Base-by-base conservation (phyloP, 1,139 yeast genomes). In the Yarrowia galli region DNA sequence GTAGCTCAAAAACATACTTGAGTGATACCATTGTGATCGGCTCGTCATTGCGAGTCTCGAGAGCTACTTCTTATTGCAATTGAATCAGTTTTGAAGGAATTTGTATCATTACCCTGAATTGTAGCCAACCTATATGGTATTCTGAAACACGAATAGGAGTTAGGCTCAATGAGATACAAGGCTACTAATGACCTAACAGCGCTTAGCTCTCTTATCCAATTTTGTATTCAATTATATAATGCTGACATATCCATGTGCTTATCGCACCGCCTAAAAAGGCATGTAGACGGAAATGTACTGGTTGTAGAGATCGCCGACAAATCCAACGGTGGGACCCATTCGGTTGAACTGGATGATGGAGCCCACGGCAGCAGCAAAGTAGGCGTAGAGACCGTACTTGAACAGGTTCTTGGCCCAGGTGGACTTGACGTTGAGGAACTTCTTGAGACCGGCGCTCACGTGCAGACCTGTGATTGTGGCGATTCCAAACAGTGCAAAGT, bases 261-360 rank as follows among this genome's bases (percentile, higher is more conserved):
- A n/a, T n/a, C n/a, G n/a, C n/a, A 15, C 8, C 40, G n/a, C 32
- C 25, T 53, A 65, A 9, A 65, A 45, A 32, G 53, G 63, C 68
- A 65, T 65, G 32, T 65, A 65, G 0, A 46, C 46, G 46, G 54
- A 36, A 36, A 54, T 46, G 54, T 65, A 65, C 48, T 48, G 54
- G 56, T 65, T 48, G 63, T 65, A 65, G 28, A 56, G 28, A 15
- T 65, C 63, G 23, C 65, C 68, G n/a, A 65, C 42, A 25, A 54
- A 65, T 6, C 68, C 68, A 3, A 28, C 22, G 12, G 65, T 20
- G 2, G 68, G 40, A 8, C 65, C 68, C 36, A 38, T 45, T 18
- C 18, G n/a, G 40, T 46, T 58, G 54, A 28, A 54, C 53, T 56
- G 46, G 20, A 35, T 16, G 15, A 56, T 23, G 16, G 68, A 23